A percentile compares a stretch with the other conserved stretches of the same genome.
Evolutionary conservation across 1,284 basidiomycete genomes (phyloP).

Genomic region (Pseudozyma thailandica): DNA sequence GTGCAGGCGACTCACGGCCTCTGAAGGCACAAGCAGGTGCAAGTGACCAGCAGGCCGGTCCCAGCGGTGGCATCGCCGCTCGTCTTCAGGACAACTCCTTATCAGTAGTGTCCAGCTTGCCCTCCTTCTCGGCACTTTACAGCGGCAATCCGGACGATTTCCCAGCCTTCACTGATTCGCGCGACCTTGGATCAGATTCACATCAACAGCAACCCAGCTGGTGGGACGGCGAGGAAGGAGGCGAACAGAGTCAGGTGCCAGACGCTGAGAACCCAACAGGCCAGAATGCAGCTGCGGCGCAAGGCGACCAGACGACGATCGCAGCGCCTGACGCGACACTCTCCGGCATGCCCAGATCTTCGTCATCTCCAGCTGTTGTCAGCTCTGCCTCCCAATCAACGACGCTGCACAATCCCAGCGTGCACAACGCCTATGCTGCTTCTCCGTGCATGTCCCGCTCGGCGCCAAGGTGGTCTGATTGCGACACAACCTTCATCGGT

Average conservation of each 20-base stretch:
- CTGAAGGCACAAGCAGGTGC: slow-evolving; percentile 2
- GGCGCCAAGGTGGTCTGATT: slow-evolving; percentile 51
- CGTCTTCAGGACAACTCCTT: slow-evolving; percentile 29
- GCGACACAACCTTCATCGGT: slow-evolving; percentile 54
- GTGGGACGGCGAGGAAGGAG: slow-evolving; percentile 13
- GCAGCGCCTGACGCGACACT: not conserved
- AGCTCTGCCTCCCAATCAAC: slow-evolving; percentile 8
- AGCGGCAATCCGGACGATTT: slow-evolving; percentile 59
- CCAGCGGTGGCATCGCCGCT: slow-evolving; percentile 8
- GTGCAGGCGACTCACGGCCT: slow-evolving; percentile 29
- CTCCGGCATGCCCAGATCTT: slow-evolving; percentile 29
- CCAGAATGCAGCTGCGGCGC: no score
- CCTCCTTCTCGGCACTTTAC: slow-evolving; percentile 61
- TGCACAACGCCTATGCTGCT: not conserved
- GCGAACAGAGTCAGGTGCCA: not conserved
- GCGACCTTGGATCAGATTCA: slow-evolving; percentile 33
- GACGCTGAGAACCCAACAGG: no score
- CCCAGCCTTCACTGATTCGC: slow-evolving; percentile 57
- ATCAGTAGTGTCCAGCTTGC: slow-evolving; percentile 48
- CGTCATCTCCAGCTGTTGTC: slow-evolving; percentile 35
- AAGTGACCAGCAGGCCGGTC: not conserved
- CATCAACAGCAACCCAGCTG: slow-evolving; percentile 20
- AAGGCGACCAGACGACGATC: not conserved
- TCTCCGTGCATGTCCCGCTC: slow-evolving; percentile 24
- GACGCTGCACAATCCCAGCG: slow-evolving; percentile 11